Evolutionary conservation across 805 yeast species (phyloP).

Genomic region (Candida suzukii): DNA sequence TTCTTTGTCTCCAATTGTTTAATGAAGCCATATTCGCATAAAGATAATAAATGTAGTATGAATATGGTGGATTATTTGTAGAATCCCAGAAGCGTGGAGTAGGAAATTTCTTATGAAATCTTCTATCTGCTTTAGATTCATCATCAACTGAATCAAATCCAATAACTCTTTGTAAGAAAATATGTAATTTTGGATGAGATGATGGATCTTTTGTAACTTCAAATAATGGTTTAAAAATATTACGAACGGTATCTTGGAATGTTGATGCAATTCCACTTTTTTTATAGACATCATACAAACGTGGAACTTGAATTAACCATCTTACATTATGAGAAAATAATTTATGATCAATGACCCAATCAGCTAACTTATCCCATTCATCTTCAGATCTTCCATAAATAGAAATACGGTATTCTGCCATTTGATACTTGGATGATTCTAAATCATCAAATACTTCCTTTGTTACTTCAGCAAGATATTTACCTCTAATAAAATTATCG

Average conservation of each 20-base stretch:
- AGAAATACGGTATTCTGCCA: conserved; percentile 94
- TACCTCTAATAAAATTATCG: conserved; percentile 85
- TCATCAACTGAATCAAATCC: conserved; percentile 99
- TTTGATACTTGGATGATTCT: conserved; percentile 92
- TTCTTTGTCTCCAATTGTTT: conserved; percentile 71
- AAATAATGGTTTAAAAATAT: conserved; percentile 80
- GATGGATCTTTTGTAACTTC: conserved; percentile 84
- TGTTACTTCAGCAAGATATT: conserved; percentile 88
- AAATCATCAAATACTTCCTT: conserved; percentile 90
- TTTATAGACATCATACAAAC: conserved; percentile 86
- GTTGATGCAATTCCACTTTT: conserved; percentile 58
- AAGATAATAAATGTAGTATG: conserved; percentile 85
- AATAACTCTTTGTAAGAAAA: conserved; percentile 86
- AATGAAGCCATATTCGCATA: conserved; percentile 82
- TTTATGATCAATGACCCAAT: conserved; percentile 92
- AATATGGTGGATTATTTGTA: conserved; percentile 89
- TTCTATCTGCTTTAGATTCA: conserved; percentile 86
- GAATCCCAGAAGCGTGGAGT: conserved; percentile 79
- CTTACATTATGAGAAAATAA: conserved; percentile 89
- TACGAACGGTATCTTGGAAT: conserved; percentile 72
- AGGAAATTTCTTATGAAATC: conserved; percentile 78
- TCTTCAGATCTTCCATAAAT: conserved; percentile 82
- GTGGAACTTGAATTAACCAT: conserved; percentile 94
- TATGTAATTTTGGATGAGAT: conserved; percentile 83
- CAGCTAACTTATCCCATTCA: conserved; percentile 95